phyloP scores from a whole-genome alignment of 805 yeast species.

The Hanseniaspora occidentalis region DNA sequence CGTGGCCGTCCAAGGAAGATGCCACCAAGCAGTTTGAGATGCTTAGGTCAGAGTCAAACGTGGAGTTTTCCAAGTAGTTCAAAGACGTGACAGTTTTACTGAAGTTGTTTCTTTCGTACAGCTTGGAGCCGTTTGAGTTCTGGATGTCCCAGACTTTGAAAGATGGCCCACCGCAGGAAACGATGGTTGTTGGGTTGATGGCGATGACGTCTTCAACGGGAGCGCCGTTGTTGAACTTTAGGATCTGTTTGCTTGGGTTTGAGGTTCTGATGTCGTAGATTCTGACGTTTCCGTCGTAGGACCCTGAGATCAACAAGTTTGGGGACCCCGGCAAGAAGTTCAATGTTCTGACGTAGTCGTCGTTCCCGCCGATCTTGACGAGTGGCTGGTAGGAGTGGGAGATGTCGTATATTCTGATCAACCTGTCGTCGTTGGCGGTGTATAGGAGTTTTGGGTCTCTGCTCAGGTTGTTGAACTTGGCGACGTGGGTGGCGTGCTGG shows the following conservation, averaged over 20 bases:
- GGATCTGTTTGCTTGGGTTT: constrained; percentile 37
- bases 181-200: constrained; percentile 55
- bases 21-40: constrained; percentile 50
- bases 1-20: constrained; percentile 95
- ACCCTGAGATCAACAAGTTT: constrained; percentile 79
- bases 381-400: constrained; percentile 65
- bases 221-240: constrained; percentile 54
- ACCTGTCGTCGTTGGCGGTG: constrained; percentile 86
- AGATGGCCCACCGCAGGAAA: constrained; percentile 70
- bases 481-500: constrained; percentile 81
- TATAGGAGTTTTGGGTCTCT: constrained; percentile 50
- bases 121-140: constrained; percentile 45
- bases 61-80: constrained; percentile 21
- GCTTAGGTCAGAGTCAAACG: constrained; percentile 8
- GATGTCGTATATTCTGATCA: constrained; percentile 80
- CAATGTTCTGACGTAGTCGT: constrained; percentile 80
- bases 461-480: constrained; percentile 74
- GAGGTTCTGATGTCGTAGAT: constrained; percentile 67
- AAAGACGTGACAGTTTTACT: constrained; percentile 88
- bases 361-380: constrained; percentile 56
- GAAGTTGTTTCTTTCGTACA: constrained; percentile 70
- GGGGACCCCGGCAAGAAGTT: constrained; percentile 64
- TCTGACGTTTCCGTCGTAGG: constrained; percentile 81
- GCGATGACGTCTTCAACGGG: constrained; percentile 84
- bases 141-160: constrained; percentile 89